These are phyloP conservation scores for Atalantia buxifolia DNA, from an alignment of 345 rosid genomes.

Conservation along the genomic window DNA sequence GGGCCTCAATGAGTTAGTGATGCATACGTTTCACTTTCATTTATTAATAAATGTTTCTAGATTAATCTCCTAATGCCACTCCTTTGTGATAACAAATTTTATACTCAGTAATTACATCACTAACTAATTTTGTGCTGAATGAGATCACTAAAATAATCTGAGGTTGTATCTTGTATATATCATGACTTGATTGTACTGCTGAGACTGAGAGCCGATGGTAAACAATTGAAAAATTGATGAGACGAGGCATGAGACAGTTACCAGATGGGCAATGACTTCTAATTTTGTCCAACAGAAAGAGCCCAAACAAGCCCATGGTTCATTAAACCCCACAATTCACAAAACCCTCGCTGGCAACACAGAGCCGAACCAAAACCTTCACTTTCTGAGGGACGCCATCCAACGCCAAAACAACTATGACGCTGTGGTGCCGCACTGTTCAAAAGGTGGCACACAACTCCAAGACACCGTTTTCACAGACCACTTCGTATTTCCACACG, in stretches of 20 bases:
- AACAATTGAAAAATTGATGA: too few relatives aligned
- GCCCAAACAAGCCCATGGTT: not conserved
- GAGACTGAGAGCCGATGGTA: too few relatives aligned
- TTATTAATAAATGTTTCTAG: too few relatives aligned
- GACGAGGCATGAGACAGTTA: not conserved
- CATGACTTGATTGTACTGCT: too few relatives aligned
- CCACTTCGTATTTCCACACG: slow-evolving; percentile 39
- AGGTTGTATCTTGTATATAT: too few relatives aligned
- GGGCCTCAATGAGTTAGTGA: rapidly evolving
- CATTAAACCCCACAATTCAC: not conserved
- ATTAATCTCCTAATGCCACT: too few relatives aligned
- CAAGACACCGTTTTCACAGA: not conserved
- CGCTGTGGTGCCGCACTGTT: slow-evolving; percentile 50
- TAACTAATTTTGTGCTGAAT: too few relatives aligned
- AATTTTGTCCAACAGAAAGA: not conserved
- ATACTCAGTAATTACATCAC: not conserved
- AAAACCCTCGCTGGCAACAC: not conserved
- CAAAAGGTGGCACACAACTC: slow-evolving; percentile 29
- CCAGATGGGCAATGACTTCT: not conserved
- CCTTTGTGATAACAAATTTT: too few relatives aligned
- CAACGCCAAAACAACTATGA: slow-evolving; percentile 18
- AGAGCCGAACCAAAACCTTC: not conserved
- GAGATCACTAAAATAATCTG: too few relatives aligned
- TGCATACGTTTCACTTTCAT: too few relatives aligned
- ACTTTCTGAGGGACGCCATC: not conserved